Percentiles rank a stretch among this genome's conserved stretches.
phyloP scores from a whole-genome alignment of 108 stramenopile genomes.

The Cyclotella baltica region DNA sequence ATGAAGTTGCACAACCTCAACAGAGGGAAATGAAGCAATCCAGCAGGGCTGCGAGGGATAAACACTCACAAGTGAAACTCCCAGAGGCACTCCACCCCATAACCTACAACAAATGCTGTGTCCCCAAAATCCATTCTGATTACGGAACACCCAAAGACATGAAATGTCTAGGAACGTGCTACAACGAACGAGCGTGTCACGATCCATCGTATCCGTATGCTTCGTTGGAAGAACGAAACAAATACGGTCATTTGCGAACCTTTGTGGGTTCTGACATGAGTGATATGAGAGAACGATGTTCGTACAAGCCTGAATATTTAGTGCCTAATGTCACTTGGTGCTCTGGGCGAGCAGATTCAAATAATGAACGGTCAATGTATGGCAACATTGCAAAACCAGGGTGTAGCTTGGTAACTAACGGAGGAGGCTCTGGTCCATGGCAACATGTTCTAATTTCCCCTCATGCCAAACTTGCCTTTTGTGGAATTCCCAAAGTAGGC shows the following conservation, averaged over 20 bases:
- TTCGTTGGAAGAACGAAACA: neutral
- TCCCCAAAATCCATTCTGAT: constrained; percentile 1
- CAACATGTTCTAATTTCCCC: constrained; percentile 54
- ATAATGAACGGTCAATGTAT: too few species aligned
- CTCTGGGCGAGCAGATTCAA: neutral
- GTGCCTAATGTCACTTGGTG: constrained; percentile 19
- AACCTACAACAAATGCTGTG: constrained; percentile 9
- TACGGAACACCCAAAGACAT: constrained; percentile 11
- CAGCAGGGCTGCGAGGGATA: neutral
- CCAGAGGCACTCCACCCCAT: constrained; percentile 20
- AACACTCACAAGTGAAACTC: too few species aligned
- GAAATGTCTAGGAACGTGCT: constrained; percentile 30
- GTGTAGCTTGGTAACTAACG: constrained; percentile 17
- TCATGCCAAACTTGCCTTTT: constrained; percentile 57
- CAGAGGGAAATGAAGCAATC: too few species aligned
- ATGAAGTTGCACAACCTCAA: too few species aligned
- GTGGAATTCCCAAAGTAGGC: constrained; percentile 67
- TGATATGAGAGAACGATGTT: constrained; percentile 19
- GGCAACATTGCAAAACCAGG: constrained; percentile 12
- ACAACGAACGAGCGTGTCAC: constrained; percentile 20
- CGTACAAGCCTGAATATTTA: neutral
- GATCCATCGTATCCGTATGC: constrained; percentile 19
- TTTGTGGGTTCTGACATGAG: neutral
- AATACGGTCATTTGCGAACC: neutral
- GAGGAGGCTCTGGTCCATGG: constrained; percentile 25